Evolutionary conservation across 495 filamentous ascomycete genomes (phyloP).

Genomic region (Daldinia vernicosa): DNA sequence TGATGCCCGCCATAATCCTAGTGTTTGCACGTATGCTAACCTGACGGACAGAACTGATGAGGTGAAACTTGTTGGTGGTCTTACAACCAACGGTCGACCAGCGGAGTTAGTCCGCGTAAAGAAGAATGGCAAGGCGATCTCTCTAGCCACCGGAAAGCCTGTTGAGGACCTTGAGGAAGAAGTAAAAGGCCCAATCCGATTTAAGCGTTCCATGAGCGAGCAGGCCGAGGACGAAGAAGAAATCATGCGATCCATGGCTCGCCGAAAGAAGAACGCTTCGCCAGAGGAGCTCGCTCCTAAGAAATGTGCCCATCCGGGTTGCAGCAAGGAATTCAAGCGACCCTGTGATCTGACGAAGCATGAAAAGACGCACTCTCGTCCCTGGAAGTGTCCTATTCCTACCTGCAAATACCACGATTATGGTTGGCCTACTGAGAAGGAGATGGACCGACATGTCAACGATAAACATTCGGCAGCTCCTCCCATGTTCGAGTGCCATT

Average conservation of each 20-base stretch:
- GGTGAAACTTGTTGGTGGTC: constrained; percentile 76
- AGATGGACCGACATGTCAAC: constrained; percentile 92
- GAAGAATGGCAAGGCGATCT: constrained; percentile 80
- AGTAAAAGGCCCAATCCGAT: constrained; percentile 50
- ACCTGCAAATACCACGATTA: constrained; percentile 86
- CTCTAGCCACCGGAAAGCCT: constrained; percentile 68
- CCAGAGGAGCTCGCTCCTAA: constrained; percentile 79
- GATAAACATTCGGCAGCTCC: constrained; percentile 90
- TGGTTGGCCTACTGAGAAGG: constrained; percentile 98
- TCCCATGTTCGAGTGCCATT: constrained; percentile 81
- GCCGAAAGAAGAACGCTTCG: constrained; percentile 79
- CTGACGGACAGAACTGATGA: constrained; percentile 64
- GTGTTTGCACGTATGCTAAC: constrained; percentile 50
- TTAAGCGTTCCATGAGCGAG: constrained; percentile 71
- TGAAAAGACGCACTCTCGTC: constrained; percentile 94
- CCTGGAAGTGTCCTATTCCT: constrained; percentile 85
- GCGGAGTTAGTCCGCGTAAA: constrained; percentile 78
- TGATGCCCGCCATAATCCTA: constrained; percentile 27
- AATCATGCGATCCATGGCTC: constrained; percentile 86
- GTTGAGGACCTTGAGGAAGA: constrained; percentile 60
- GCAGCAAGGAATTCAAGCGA: constrained; percentile 90
- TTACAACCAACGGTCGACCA: constrained; percentile 78
- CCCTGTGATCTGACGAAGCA: constrained; percentile 95
- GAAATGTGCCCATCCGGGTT: constrained; percentile 69
- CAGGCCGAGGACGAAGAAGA: constrained; percentile 74